A percentile compares a stretch with the other conserved stretches of the same genome.
These are phyloP conservation scores for Penicillium flavigenum DNA, from an alignment of 495 filamentous ascomycete species.

Conservation along the genomic window DNA sequence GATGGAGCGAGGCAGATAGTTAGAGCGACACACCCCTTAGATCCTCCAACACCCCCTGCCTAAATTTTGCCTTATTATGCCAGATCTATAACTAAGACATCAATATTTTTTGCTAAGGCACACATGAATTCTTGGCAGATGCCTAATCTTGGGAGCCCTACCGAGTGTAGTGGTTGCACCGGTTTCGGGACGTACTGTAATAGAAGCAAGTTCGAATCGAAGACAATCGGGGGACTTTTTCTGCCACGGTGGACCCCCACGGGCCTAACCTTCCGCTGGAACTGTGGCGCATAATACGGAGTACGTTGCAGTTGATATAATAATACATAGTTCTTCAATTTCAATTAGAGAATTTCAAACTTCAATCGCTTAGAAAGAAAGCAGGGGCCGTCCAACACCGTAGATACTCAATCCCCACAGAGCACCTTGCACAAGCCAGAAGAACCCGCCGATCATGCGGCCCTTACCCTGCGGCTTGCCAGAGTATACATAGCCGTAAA, in stretches of 20 bases:
- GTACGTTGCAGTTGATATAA: neutral
- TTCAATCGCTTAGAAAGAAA: conserved; percentile 19
- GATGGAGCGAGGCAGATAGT: too few relatives aligned
- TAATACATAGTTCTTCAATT: conserved; percentile 8
- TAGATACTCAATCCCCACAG: conserved; percentile 48
- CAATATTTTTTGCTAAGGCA: too few relatives aligned
- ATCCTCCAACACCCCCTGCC: too few relatives aligned
- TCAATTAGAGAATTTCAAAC: neutral
- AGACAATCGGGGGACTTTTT: conserved; percentile 24
- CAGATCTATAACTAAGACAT: too few relatives aligned
- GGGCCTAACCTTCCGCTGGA: neutral
- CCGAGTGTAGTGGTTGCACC: too few relatives aligned
- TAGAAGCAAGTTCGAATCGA: neutral
- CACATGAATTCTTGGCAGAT: too few relatives aligned
- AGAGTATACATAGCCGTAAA: conserved; percentile 58
- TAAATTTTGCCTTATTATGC: too few relatives aligned
- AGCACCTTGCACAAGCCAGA: conserved; percentile 44
- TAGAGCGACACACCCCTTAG: too few relatives aligned
- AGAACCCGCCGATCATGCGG: conserved; percentile 37
- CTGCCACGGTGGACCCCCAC: conserved; percentile 28
- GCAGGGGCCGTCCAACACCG: conserved; percentile 39
- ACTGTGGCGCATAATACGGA: neutral
- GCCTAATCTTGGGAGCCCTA: too few relatives aligned
- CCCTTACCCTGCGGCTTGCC: conserved; percentile 50
- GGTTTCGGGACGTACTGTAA: too few relatives aligned